Evolutionary conservation across 2,329 filamentous ascomycete species (phyloP).

Genomic region (Nothophaeocryptopus gaeumannii): DNA sequence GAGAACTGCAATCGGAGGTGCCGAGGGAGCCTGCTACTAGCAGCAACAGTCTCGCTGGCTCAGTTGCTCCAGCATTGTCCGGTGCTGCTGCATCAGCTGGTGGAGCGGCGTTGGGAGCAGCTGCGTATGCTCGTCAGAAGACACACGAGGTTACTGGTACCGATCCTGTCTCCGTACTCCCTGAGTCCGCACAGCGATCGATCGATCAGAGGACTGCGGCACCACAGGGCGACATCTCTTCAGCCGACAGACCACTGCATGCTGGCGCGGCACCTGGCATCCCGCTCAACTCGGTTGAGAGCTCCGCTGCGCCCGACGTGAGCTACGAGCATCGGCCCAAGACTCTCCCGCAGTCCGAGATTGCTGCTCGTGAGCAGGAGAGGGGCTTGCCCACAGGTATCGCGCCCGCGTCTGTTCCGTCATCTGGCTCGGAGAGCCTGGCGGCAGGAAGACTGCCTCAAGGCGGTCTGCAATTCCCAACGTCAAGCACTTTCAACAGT

Average conservation of each 20-base stretch:
- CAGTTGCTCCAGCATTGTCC: neutral
- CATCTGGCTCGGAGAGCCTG: neutral
- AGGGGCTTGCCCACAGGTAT: neutral
- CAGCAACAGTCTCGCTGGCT: neutral
- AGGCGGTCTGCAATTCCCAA: too few relatives aligned
- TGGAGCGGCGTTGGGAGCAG: conserved; percentile 38
- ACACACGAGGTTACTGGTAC: conserved; percentile 38
- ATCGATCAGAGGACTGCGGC: conserved; percentile 36
- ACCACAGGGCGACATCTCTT: neutral
- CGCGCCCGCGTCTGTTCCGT: neutral
- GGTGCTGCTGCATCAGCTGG: conserved; percentile 39
- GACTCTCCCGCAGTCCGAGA: conserved; percentile 8
- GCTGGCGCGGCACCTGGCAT: neutral
- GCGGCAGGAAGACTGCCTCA: too few relatives aligned
- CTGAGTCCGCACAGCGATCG: conserved; percentile 42
- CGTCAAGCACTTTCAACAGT: too few relatives aligned
- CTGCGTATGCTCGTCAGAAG: conserved; percentile 35
- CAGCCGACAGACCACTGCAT: neutral
- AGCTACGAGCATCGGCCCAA: conserved; percentile 12
- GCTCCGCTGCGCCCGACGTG: neutral
- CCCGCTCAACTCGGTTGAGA: conserved; percentile 1
- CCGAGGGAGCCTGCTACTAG: conserved; percentile 31
- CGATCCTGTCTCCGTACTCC: conserved; percentile 45
- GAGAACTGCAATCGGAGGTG: conserved; percentile 66
- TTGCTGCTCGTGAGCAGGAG: neutral